Evolutionary conservation across 2,329 filamentous ascomycete species (phyloP).

Genomic region (Epichloe scottii): DNA sequence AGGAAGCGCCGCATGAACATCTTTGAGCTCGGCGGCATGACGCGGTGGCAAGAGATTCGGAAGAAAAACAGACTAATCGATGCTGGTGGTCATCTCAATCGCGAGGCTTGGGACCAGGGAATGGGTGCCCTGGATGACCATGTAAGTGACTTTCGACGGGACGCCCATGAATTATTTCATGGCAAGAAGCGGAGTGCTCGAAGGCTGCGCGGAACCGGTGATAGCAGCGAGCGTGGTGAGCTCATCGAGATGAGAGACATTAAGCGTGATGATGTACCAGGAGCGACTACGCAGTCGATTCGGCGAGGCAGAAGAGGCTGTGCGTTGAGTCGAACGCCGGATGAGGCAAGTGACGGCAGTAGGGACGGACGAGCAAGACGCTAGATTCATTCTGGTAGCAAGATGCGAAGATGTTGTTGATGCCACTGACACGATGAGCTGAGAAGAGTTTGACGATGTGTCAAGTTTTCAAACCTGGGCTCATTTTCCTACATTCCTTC

Average conservation of each 20-base stretch:
- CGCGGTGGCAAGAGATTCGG: constrained; percentile 61
- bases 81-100: constrained; percentile 24
- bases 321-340: constrained; percentile 24
- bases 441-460: background rate
- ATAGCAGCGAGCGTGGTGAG: constrained; percentile 16
- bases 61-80: constrained; percentile 46
- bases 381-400: background rate
- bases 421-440: background rate
- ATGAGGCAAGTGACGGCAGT: constrained; percentile 17
- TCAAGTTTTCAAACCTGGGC: background rate
- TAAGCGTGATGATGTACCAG: background rate
- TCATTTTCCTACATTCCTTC: background rate
- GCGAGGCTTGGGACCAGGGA: constrained; percentile 22
- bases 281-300: constrained; percentile 6
- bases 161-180: constrained; percentile 20
- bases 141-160: constrained; percentile 21
- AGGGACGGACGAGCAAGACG: background rate
- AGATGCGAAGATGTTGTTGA: background rate
- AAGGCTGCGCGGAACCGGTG: constrained; percentile 16
- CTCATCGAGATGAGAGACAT: constrained; percentile 19
- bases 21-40: constrained; percentile 55
- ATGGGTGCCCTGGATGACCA: constrained; percentile 25
- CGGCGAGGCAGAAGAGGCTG: constrained; percentile 21
- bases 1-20: constrained; percentile 58
- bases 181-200: constrained; percentile 13